These are phyloP conservation scores for Phytophthora pistaciae DNA, from an alignment of 352 stramenopile species.

Conservation along the genomic window DNA sequence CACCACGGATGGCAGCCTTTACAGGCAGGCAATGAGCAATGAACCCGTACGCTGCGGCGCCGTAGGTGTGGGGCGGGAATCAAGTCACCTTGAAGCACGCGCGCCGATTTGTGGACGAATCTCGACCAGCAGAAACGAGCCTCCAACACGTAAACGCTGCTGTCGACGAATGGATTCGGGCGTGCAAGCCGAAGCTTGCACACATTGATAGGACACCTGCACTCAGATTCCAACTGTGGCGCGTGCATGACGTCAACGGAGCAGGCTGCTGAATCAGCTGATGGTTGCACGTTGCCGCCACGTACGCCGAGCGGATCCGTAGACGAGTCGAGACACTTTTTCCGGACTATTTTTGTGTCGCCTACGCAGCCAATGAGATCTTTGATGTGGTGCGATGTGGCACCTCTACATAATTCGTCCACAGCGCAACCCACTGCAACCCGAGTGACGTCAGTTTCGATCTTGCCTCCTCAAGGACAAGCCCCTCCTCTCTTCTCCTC, in stretches of 20 bases:
- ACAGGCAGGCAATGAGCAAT: no score
- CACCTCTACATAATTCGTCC: conserved; percentile 15
- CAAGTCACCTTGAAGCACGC: not conserved
- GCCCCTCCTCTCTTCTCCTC: not conserved
- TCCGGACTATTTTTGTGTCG: not conserved
- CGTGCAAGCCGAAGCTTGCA: not conserved
- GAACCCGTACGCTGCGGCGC: no score
- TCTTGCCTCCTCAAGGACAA: conserved; percentile 24
- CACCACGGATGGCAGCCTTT: no score
- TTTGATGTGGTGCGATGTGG: not conserved
- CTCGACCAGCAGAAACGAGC: not conserved
- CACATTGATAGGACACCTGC: not conserved
- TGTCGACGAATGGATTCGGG: not conserved
- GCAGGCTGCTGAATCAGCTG: no score
- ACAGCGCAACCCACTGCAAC: not conserved
- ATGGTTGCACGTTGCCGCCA: not conserved
- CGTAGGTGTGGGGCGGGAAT: no score
- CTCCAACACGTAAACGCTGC: not conserved
- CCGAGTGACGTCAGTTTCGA: conserved; percentile 28
- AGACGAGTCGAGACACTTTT: conserved; percentile 2
- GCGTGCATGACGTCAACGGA: no score
- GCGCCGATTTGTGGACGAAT: not conserved
- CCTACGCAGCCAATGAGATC: not conserved
- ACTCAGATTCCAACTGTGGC: no score
- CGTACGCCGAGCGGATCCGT: not conserved